These are phyloP conservation scores for Plenodomus lindquistii DNA, from an alignment of 2,329 filamentous ascomycete genomes.

Conservation along the genomic window DNA sequence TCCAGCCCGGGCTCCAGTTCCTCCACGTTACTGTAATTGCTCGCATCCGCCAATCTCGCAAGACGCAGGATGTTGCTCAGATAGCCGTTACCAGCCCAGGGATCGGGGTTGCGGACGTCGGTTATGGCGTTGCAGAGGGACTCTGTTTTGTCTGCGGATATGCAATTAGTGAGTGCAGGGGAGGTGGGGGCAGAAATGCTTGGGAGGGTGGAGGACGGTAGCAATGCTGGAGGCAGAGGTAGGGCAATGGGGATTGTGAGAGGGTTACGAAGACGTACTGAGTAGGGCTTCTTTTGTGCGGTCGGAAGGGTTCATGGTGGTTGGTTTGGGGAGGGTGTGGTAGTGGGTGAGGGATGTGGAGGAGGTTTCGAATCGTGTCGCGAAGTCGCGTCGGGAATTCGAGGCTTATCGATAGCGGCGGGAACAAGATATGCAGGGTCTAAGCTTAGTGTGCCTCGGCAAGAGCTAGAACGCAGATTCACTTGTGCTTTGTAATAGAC, in stretches of 20 bases:
- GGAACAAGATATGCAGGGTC: neutral
- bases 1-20: conserved; percentile 47
- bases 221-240: neutral
- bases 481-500: too few relatives aligned
- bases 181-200: neutral
- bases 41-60: conserved; percentile 53
- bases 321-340: neutral
- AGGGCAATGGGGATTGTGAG: neutral
- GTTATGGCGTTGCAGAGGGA: conserved; percentile 48
- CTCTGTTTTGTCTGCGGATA: conserved; percentile 43
- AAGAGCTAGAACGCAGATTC: too few relatives aligned
- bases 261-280: conserved; percentile 22
- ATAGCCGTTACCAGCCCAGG: conserved; percentile 38
- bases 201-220: neutral
- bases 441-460: too few relatives aligned
- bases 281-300: conserved; percentile 48
- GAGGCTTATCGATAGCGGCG: neutral
- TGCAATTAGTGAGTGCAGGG: too few relatives aligned
- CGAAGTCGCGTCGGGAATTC: neutral
- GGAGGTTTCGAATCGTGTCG: neutral
- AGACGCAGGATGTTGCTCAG: conserved; percentile 60
- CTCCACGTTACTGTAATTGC: conserved; percentile 13
- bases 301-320: conserved; percentile 46
- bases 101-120: conserved; percentile 47
- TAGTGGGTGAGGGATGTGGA: conserved; percentile 1